Base-by-base conservation (phyloP, 202 grass and related monocot species). In the Saccharum hybrid region DNA sequence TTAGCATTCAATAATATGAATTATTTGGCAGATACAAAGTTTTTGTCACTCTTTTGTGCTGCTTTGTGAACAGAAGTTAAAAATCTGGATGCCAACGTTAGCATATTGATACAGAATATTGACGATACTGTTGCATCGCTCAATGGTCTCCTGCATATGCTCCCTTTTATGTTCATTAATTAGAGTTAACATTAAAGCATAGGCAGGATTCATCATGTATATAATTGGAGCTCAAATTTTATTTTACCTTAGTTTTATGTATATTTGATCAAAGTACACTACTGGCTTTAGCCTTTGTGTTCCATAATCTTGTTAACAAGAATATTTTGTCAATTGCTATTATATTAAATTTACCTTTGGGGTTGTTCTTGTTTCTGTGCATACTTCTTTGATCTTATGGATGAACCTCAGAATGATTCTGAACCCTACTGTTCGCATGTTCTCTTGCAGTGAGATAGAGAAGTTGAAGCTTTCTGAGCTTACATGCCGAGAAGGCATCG, bases 401-500 rank as follows among this genome's bases (percentile, higher is more conserved):
- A 68, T 70, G 37, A 4, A 54, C 33, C 74, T 75, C 6, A 38
- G 13, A 46, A 52, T 81, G 31, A 16, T 77, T 71, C 19, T 81
- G 19, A 48, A 68, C 21, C 22, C 4, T 39, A 72, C 63, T 31
- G 5, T 57, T 65, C 73, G 38, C 54, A 74, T 91, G 4, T 81
- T 81, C 21, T 74, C 52, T 59, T 91, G 84, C 87, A 99, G 91
- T 78, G 96, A 99, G 82, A 99, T 96, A 86, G 96, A 99, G 82
- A 99, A 99, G 81, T 81, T 99, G 91, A 99, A 99, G 82, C 91
- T 99, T 71, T 96, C 91, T 78, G 93, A 99, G 85, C 83, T 99
- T 77, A 94, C 93, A 11, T 99, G 96, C 81, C 87, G 91, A 65
- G 93, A 96, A 84, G 96, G 96, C 68, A 90, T 99, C 36, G 67